Evolutionary conservation across 352 stramenopile genomes (phyloP).

Genomic region (Globisporangium nagaii): DNA sequence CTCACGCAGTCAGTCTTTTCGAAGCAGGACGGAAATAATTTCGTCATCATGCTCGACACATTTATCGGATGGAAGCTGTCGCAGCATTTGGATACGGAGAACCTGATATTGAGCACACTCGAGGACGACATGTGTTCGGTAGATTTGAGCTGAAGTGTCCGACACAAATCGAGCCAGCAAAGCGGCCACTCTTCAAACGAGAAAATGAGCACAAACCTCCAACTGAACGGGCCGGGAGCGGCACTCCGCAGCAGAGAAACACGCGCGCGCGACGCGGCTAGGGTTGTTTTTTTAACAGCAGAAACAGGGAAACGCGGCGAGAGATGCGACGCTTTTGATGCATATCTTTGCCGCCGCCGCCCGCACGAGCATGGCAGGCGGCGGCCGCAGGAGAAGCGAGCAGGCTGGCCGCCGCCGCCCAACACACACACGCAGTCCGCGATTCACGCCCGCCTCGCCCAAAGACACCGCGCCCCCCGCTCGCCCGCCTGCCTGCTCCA

Average conservation of each 20-base stretch:
- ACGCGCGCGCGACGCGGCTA: conserved; percentile 1
- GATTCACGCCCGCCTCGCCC: neutral
- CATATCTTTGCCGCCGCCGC: conserved; percentile 42
- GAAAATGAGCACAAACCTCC: no score
- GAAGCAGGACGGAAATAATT: neutral
- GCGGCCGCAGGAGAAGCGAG: neutral
- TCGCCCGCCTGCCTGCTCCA: neutral
- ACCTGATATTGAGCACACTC: no score
- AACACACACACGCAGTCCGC: neutral
- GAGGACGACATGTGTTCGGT: no score
- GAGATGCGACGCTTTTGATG: conserved; percentile 13
- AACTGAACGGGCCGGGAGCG: no score
- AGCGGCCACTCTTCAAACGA: no score
- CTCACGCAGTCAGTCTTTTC: no score
- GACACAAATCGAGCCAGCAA: no score
- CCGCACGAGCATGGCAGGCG: neutral
- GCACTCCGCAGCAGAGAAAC: conserved; percentile 8
- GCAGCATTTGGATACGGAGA: no score
- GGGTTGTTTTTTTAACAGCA: conserved; percentile 11
- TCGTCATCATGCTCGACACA: no score
- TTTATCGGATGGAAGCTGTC: no score
- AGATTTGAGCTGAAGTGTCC: no score
- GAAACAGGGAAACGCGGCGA: conserved; percentile 1
- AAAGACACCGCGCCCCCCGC: neutral
- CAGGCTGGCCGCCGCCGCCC: neutral